Conservation (phyloP, 257 asterid species). For the Solanum clarkiae region DNA sequence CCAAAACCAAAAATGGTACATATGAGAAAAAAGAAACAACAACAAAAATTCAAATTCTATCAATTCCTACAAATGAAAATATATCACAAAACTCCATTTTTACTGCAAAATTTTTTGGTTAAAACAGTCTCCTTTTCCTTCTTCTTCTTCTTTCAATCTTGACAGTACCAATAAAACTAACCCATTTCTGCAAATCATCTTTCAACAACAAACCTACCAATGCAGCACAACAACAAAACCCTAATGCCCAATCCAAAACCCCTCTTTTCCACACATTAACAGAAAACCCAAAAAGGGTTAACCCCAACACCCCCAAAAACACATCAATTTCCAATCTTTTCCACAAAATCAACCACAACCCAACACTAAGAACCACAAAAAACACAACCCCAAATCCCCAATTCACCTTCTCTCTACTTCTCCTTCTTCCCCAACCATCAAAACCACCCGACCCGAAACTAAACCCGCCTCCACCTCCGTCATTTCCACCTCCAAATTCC, state of each 20-base stretch:
- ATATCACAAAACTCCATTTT: not conserved
- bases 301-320: slow-evolving; percentile 27
- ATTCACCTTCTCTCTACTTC: slow-evolving; percentile 17
- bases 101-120: not conserved
- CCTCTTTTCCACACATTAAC: slow-evolving; percentile 47
- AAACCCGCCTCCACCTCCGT: slow-evolving; percentile 26
- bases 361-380: slow-evolving; percentile 19
- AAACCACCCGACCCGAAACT: slow-evolving; percentile 32
- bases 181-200: slow-evolving; percentile 19
- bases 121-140: not conserved
- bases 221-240: slow-evolving; percentile 65
- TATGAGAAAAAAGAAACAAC: not conserved
- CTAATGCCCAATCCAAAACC: slow-evolving; percentile 46
- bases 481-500: slow-evolving; percentile 52
- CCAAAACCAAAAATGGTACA: not conserved
- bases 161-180: slow-evolving; percentile 7
- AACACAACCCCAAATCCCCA: slow-evolving; percentile 26
- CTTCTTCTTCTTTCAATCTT: not conserved
- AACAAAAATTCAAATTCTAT: not conserved
- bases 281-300: slow-evolving; percentile 46
- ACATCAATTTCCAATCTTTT: slow-evolving; percentile 27
- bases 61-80: not conserved
- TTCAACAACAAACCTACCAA: slow-evolving; percentile 33
- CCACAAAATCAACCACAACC: slow-evolving; percentile 32
- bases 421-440: slow-evolving; percentile 41